phyloP scores from a whole-genome alignment of 768 basidiomycete genomes.

The Floccularia luteovirens region DNA sequence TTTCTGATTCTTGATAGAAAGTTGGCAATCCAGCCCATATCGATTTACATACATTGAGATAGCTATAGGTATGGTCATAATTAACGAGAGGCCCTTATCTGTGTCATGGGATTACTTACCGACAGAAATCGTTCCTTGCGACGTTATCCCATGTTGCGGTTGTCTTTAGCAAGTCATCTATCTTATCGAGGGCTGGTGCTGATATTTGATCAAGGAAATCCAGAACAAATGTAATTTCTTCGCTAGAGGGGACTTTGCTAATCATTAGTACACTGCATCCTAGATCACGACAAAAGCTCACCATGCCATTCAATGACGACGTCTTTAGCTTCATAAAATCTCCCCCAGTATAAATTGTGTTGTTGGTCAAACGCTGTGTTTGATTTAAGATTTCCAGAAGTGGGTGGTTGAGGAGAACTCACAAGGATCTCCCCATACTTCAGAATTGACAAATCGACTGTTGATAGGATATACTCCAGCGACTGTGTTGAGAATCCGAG shows the following conservation, averaged over 20 bases:
- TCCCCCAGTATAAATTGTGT: constrained; percentile 74
- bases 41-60: constrained; percentile 64
- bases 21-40: constrained; percentile 74
- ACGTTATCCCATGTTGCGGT: constrained; percentile 56
- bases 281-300: constrained; percentile 17
- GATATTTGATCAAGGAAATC: constrained; percentile 69
- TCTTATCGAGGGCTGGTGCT: constrained; percentile 54
- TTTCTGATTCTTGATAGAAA: constrained; percentile 49
- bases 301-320: constrained; percentile 88
- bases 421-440: constrained; percentile 78
- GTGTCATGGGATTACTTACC: constrained; percentile 30
- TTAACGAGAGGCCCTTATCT: not conserved
- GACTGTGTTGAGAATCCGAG: constrained; percentile 67
- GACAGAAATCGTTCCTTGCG: constrained; percentile 78
- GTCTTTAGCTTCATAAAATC: constrained; percentile 68
- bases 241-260: constrained; percentile 43
- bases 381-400: constrained; percentile 6
- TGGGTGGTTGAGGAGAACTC: constrained; percentile 11
- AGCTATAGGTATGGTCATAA: constrained; percentile 25
- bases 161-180: constrained; percentile 55
- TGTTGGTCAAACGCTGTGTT: constrained; percentile 50
- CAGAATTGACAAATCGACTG: constrained; percentile 71
- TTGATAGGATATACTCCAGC: constrained; percentile 73
- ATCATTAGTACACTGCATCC: constrained; percentile 8
- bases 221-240: constrained; percentile 75